A percentile compares a stretch with the other conserved stretches of the same genome.
phyloP scores from a whole-genome alignment of 2,329 filamentous ascomycete genomes.

The Tolypocladium capitatum region DNA sequence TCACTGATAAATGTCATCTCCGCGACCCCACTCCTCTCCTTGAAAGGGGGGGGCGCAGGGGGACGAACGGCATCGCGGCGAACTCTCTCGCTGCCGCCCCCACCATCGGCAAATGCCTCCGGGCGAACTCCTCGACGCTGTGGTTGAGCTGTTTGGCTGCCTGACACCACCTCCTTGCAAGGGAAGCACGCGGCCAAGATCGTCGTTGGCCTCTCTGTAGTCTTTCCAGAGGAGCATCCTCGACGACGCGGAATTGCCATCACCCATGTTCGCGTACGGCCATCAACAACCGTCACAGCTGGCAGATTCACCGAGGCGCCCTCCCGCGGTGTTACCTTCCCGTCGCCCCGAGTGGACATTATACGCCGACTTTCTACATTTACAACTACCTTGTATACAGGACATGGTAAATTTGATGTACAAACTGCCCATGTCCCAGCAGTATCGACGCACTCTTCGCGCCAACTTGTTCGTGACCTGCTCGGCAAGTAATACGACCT shows the following conservation, averaged over 20 bases:
- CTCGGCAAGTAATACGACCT: not conserved
- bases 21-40: not conserved
- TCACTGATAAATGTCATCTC: not conserved
- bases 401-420: not conserved
- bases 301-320: not conserved
- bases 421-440: not conserved
- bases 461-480: not conserved
- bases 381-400: not conserved
- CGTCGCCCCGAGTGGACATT: not conserved
- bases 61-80: not conserved
- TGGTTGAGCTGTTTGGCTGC: not conserved
- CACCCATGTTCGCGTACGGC: not conserved
- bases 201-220: not conserved
- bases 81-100: not conserved
- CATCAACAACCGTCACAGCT: not conserved
- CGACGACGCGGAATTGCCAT: not conserved
- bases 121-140: not conserved
- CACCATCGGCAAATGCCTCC: not conserved
- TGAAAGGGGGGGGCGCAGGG: not conserved
- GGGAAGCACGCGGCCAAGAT: not conserved
- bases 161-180: not conserved
- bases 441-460: not conserved
- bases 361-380: not conserved
- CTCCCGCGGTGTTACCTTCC: not conserved
- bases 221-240: not conserved